Evolutionary conservation across 2,329 filamentous ascomycete genomes (phyloP), one percentile per base, ranked within the genome.

Genomic region (Hypomyces perniciosus): DNA sequence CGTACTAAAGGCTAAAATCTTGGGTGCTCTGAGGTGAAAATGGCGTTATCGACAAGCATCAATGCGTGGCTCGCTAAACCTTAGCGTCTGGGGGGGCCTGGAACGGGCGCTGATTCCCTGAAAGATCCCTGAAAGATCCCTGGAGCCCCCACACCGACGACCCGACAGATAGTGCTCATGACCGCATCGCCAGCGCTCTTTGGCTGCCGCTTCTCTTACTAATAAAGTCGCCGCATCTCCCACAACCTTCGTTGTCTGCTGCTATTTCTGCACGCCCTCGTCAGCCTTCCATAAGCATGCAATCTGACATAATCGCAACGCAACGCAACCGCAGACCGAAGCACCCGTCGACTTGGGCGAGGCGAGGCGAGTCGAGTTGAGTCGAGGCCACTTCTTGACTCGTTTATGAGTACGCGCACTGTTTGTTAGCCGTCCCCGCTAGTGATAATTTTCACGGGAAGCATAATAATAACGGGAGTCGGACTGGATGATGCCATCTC

Each of bases 21-120:
- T 62, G 56, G 56, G 61, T 68, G 67, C 67, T 69, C 62, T 65
- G 62, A 61, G 62, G 64, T 61, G 54, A 62, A 59, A 64, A 69
- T 69, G 66, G 67, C 67, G 67, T 68, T 67, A 69, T 69, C 62
- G 38, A 20, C 20, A 20, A 12, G 38, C 50, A 50, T 39, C 46
- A 31, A 4, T 44, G 46, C 40, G 50, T 31, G 30, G 29, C 35
- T 53, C 51, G 51, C 51, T 50, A 50, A 50, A 46, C 30, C 42
- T 52, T 50, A 37, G 45, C 40, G 46, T 42, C n/a, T 42, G 51
- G 43, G 26, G 45, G 45, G 41, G 37, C 31, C 47, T 26, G 9
- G n/a, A 48, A 41, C 13, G 9, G 31, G 35, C 26, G 20, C 20
- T 20, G 20, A 20, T 20, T 20, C 40, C 40, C n/a, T 38, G 5